Base-by-base conservation (phyloP, 352 stramenopile genomes). In the Elongisporangium undulatum region DNA sequence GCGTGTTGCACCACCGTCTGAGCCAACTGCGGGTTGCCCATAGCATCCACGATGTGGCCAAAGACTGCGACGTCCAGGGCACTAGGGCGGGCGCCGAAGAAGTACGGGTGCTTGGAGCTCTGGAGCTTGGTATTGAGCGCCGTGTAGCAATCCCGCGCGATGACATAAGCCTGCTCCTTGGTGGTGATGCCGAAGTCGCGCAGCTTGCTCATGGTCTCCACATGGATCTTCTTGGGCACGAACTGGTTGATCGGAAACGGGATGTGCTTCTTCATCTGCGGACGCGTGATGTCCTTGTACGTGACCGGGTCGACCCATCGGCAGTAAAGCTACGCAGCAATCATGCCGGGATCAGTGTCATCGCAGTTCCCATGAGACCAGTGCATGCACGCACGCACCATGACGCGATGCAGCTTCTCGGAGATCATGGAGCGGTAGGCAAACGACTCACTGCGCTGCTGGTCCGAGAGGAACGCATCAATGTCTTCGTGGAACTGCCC, bases 221-320 rank as follows among this genome's bases (percentile, higher is more conserved):
- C 50, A 60, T 93, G 86, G 62, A 95, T 89, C 64, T 92, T 90
- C 71, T 94, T 95, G 7, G 86, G 86, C 45, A 95, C 34, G 21
- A 92, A 78, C 53, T 89, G 82, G 67, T 83, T 94, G 17, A 95
- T 58, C 23, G 86, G 86, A 63, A 95, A 95, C 17, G 86, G 84
- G 39, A 95, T 81, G 41, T 86, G 72, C 56, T 83, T 84, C 71
- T 91, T 91, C 61, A 92, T 77, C 53, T 90, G 79, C 56, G 79
- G 81, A 0, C 84, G 84, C 62, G 86, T 95, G 55, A 95, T 78
- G 59, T 95, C 86, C 8, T 78, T 82, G 66, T 94, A 95, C 54
- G 82, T 93, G 61, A 88, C 72, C 8, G 82, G 73, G 58, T 95
- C 84, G 52, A 94, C 86, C 86, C 86, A 95, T 39, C 81, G 84